Base-by-base conservation (phyloP, 169 alveolate genomes). In the Eimeria necatrix region DNA sequence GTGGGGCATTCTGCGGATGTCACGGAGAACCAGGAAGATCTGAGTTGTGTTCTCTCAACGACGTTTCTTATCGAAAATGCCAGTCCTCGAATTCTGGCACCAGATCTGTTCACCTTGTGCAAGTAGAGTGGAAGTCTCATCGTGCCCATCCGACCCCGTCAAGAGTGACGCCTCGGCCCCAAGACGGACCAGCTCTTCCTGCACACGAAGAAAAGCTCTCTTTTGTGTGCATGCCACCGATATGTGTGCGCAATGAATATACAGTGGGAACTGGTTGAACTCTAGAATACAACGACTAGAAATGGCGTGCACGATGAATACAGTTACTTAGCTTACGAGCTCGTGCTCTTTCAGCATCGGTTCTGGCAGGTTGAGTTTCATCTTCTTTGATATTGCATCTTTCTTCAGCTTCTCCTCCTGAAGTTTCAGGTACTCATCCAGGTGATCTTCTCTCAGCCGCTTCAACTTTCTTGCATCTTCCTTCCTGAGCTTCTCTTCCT, bases 381-480 rank as follows among this genome's bases (percentile, higher is more conserved):
- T 83, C 46, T 90, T 64, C 74, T 95, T 91, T 0, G 94, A 46
- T 52, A 92, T 53, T 60, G 76, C 74, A 24, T 95, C 91, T 4
- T 49, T 84, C 16, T 96, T 97, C 87, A 97, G 98, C 61, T 95
- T 93, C 86, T 98, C 97, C 68, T 98, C 97, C 51, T 98, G 97
- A 86, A 98, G 95, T 83, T 98, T 98, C 80, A 98, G 94, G 26
- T 99, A 99, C 94, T 96, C 96, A n/a, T 98, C 99, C 22, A 98
- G 97, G 93, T 99, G 98, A 85, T 98, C 98, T 85, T 98, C 98
- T 95, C 98, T 98, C 49, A 99, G 95, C 84, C 99, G 97, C 96
- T 98, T 98, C 95, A 98, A 96, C 95, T 97, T 98, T 86, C 99
- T 97, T 80, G 97, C 97, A 93, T 99, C 99, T 52, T 98, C 98